phyloP scores from a whole-genome alignment of 2,329 filamentous ascomycete genomes.

The Fusarium nisikadoi region DNA sequence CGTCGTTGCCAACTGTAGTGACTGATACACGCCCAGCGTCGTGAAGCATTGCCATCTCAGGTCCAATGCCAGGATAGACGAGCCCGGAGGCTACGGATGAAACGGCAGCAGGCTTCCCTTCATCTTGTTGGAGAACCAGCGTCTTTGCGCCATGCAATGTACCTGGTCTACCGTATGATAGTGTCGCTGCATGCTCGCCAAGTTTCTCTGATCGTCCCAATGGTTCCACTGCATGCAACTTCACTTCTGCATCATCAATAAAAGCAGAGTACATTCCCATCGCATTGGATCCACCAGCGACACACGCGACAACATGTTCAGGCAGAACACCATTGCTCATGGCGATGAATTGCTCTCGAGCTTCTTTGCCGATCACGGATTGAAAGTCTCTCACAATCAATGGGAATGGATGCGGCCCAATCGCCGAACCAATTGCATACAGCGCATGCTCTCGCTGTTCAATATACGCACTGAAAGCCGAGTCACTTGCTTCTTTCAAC shows the following conservation, averaged over 20 bases:
- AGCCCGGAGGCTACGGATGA: conserved; percentile 7
- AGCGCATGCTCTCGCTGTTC: neutral
- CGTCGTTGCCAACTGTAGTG: neutral
- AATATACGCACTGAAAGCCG: neutral
- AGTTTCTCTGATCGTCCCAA: neutral
- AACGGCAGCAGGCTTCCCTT: neutral
- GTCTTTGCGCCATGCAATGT: conserved; percentile 14
- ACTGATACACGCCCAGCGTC: neutral
- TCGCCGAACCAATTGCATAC: conserved; percentile 5
- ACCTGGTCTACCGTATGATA: neutral
- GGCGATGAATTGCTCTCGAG: neutral
- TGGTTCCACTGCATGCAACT: neutral
- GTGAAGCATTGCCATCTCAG: conserved; percentile 5
- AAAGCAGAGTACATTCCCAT: conserved; percentile 7
- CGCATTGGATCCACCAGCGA: conserved; percentile 10
- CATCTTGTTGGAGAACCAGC: neutral
- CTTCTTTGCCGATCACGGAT: conserved; percentile 7
- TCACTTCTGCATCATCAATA: neutral
- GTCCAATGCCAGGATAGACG: neutral
- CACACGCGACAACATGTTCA: conserved; percentile 6
- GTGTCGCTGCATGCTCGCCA: conserved; percentile 4
- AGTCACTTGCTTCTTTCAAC: conserved; percentile 12
- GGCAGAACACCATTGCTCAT: neutral
- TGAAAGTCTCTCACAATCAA: conserved; percentile 13
- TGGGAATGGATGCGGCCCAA: conserved; percentile 10